Base-by-base conservation (phyloP, 2,329 filamentous ascomycete species). In the Microsporum audouinii region DNA sequence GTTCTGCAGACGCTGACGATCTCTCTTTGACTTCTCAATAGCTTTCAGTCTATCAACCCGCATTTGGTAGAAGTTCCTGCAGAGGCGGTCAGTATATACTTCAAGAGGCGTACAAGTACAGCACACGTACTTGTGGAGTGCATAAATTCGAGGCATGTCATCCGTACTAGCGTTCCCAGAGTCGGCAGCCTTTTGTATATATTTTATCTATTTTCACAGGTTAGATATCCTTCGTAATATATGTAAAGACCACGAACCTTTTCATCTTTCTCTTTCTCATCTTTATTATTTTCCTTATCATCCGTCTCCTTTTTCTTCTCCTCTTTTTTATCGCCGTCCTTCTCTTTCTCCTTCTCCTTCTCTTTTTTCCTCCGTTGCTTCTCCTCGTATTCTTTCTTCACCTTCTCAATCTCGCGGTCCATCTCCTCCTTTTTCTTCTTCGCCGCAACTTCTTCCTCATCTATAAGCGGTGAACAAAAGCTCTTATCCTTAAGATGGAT, bases 41-140 rank as follows among this genome's bases (percentile, higher is more conserved):
- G 88, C 88, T 49, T 86, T 82, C 70, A 91, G 86, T 70, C 87
- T 88, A 71, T 90, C 85, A 58, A 96, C 72, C 14, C 94, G 85
- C 77, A 91, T 89, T 67, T 92, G 87, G 71, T 90, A 95, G 74
- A 99, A 96, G 31, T 84, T 82, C 68, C 89, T 94, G 68, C 29
- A 45, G 29, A 41, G 33, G n/a, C 38, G 14, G 38, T 56, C 27
- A 56, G 53, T 38, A 36, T 29, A 27, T 41, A 57, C 14, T 41
- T 29, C 6, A 43, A 43, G 23, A 10, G 23, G 17, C n/a, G 8
- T 57, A 31, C 29, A 29, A 36, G 10, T 31, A 29, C 33, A 33
- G n/a, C 10, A 49, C 58, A 57, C 69, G 60, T 75, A 92, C 88
- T 86, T 91, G 70, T 92, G 88, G 62, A 96, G 78, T 66, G 88